Evolutionary conservation across 1,139 yeast genomes (phyloP).

Genomic region (Blastobotrys raffinosifermentans): DNA sequence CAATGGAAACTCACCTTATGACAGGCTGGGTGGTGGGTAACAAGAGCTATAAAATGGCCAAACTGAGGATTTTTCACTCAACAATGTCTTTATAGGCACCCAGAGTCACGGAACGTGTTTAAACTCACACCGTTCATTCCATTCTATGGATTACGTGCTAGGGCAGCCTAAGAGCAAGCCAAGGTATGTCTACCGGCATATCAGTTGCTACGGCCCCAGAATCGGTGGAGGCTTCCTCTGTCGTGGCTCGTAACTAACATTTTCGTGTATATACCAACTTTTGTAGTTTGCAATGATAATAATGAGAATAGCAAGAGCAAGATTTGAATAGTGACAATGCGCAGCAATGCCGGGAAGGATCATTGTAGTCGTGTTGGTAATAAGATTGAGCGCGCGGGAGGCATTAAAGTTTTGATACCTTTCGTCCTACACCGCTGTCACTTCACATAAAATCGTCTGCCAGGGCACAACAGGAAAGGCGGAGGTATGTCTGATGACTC

Average conservation of each 20-base stretch:
- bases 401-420: too few species aligned
- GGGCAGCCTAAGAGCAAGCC: neutral
- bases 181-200: neutral
- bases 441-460: too few species aligned
- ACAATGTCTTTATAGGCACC: constrained; percentile 2
- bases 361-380: too few species aligned
- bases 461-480: too few species aligned
- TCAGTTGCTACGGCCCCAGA: constrained; percentile 1
- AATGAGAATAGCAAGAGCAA: neutral
- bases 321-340: constrained; percentile 2
- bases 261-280: neutral
- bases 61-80: too few species aligned
- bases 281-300: neutral
- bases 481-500: too few species aligned
- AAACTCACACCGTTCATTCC: constrained; percentile 1
- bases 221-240: neutral
- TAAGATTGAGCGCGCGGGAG: too few species aligned
- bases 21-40: too few species aligned
- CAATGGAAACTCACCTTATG: too few species aligned
- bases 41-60: too few species aligned
- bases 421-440: too few species aligned
- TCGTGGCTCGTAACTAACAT: constrained; percentile 3
- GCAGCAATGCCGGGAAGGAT: constrained; percentile 6
- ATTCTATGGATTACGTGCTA: constrained; percentile 1
- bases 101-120: constrained; percentile 2